phyloP scores from a whole-genome alignment of 2,329 filamentous ascomycete species.

The Colletotrichum tropicicola region DNA sequence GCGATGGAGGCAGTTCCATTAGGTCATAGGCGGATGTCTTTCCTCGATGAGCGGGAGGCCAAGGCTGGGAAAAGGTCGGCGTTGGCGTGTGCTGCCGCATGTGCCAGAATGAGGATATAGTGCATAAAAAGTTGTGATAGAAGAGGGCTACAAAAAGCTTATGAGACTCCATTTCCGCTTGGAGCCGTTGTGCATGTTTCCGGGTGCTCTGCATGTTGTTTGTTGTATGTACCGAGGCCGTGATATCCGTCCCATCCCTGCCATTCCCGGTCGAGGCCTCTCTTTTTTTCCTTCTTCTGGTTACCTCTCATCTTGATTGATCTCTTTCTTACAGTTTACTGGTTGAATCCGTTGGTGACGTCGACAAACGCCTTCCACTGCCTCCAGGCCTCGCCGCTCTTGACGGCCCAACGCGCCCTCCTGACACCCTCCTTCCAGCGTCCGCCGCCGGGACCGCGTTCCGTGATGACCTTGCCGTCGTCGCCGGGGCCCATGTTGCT shows the following conservation, averaged over 20 bases:
- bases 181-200: background rate
- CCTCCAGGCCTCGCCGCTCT: conserved; percentile 85
- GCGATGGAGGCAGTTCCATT: background rate
- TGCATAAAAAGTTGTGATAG: conserved; percentile 30
- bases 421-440: conserved; percentile 96
- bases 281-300: background rate
- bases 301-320: background rate
- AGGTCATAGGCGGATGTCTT: background rate
- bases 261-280: background rate
- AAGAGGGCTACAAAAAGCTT: conserved; percentile 25
- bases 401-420: conserved; percentile 86
- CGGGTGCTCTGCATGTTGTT: background rate
- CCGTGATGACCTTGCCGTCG: conserved; percentile 81
- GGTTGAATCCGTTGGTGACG: conserved; percentile 70
- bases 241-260: background rate
- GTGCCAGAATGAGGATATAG: conserved; percentile 9
- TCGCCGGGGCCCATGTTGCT: conserved; percentile 84
- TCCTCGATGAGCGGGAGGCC: background rate
- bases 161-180: conserved; percentile 17
- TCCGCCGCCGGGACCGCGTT: conserved; percentile 84
- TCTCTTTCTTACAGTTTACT: too few species aligned
- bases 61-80: conserved; percentile 1
- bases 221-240: background rate
- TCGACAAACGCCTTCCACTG: conserved; percentile 88
- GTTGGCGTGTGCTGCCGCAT: background rate